Evolutionary conservation across 768 basidiomycete genomes (phyloP), one percentile per base, ranked within the genome.

Genomic region (Kwoniella dejecticola): DNA sequence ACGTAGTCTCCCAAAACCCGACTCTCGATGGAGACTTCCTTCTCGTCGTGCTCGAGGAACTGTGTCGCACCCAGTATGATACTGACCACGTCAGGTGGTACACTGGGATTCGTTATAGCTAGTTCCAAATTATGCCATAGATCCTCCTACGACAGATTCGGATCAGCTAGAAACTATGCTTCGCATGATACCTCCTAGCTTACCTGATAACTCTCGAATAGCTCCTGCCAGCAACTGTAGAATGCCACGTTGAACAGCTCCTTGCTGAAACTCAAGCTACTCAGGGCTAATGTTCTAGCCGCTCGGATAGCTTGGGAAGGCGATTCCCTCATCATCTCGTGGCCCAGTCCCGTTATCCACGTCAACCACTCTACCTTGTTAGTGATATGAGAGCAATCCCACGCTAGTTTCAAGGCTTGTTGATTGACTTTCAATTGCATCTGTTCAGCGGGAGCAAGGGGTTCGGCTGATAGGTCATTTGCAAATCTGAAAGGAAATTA

Each of bases 1-100:
- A 79, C 78, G 72, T 94, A 92, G 72, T 93, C 90, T 36, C 95
- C 96, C 13, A 98, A 85, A 12, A 90, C 91, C 52, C 90, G 85
- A 69, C 93, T 88, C 69, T 96, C 92, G 62, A 98, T 96, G 1
- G 92, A 92, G 1, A 98, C 82, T 0, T 90, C 85, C 73, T 95
- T 95, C 73, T 98, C 96, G 79, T 98, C 94, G 69, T 97, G 95
- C 78, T 98, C 96, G 90, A 98, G 95, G 77, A 98, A 98, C 76
- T 99, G 96, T 3, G 93, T 93, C 24, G 98, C 84, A 77, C 93
- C 93, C 57, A 99, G 84, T 15, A 98, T 81, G 24, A 90, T 85
- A 75, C 96, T 91, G 19, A 95, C 89, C 27, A 98, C 83, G 47
- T 98, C 95, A 1, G 90, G 84, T 1, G 93, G 91, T 3, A 90